Evolutionary conservation across 805 yeast species (phyloP), one percentile per base, ranked within the genome.

Genomic region (Nakazawaea wickerhamii): DNA sequence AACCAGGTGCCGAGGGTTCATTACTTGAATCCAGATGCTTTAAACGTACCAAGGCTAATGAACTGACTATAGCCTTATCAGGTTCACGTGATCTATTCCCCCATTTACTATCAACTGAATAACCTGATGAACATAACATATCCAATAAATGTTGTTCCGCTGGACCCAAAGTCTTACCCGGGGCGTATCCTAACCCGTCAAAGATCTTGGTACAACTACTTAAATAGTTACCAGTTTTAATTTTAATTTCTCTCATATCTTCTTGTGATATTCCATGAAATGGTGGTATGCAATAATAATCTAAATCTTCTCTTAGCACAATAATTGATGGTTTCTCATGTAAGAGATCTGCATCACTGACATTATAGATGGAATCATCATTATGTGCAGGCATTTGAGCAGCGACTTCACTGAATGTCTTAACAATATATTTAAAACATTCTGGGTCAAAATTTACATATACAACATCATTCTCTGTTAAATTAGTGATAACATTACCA

Each of bases 131-230:
- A 54, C 96, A 89, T 42, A 93, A 72, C 99, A 93, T 93, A 49
- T 89, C 97, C 65, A 87, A 75, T 36, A 93, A 70, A 61, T 91
- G 98, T 61, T 85, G 91, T 60, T 93, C 99, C 1, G 99, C 98
- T 13, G 95, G 82, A 6, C 89, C 90, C 47, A 84, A 61, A 27
- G 66, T 67, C 50, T 76, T 79, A 2, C 70, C 71, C 1, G 70
- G 65, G 13, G 60, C 65, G 54, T 73, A 77, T 1, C 89, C 93
- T 44, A 90, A 71, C 0, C 98, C 97, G 45, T 79, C 78, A 57
- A 93, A 93, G 1, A 93, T 80, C 41, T 71, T 67, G 25, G 64
- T 63, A 50, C 82, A 79, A 9, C 63, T 53, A 21, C 78, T 68
- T 49, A 91, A 67, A 45, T 71, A 65, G 48, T 80, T 69, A 49